Evolutionary conservation across 106 monocot species (phyloP).

Genomic region (Dioscorea dumetorum): DNA sequence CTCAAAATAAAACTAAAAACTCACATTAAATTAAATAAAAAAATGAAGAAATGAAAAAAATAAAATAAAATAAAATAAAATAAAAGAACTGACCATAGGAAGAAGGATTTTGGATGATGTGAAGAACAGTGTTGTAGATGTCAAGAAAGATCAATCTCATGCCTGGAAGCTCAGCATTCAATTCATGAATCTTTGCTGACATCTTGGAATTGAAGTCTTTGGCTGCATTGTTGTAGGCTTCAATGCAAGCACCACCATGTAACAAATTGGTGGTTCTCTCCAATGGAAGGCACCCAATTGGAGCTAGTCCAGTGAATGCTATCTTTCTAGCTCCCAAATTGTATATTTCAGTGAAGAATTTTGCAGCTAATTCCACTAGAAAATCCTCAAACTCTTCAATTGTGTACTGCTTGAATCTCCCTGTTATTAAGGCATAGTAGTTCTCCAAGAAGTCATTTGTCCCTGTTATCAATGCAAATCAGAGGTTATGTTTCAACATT

Average conservation of each 20-base stretch:
- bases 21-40: neutral
- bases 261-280: conserved; percentile 16
- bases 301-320: conserved; percentile 29
- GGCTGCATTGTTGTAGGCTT: conserved; percentile 35
- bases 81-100: conserved; percentile 37
- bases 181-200: conserved; percentile 13
- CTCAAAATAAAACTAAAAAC: neutral
- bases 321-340: conserved; percentile 49
- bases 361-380: conserved; percentile 32
- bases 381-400: conserved; percentile 41
- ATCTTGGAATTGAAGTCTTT: conserved; percentile 39
- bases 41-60: neutral
- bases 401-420: conserved; percentile 26
- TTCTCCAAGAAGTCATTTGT: conserved; percentile 92
- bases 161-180: conserved; percentile 13
- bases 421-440: conserved; percentile 40
- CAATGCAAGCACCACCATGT: conserved; percentile 19
- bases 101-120: conserved; percentile 27
- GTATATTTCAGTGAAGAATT: conserved; percentile 29
- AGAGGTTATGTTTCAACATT: too few species aligned
- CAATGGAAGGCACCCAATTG: conserved; percentile 67
- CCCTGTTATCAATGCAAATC: conserved; percentile 11
- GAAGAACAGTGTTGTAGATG: conserved; percentile 18
- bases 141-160: conserved; percentile 21
- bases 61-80: too few species aligned